Evolutionary conservation across 1,139 yeast species (phyloP), one percentile per base, ranked within the genome.

Genomic region (Sugiyamaella castrensis): DNA sequence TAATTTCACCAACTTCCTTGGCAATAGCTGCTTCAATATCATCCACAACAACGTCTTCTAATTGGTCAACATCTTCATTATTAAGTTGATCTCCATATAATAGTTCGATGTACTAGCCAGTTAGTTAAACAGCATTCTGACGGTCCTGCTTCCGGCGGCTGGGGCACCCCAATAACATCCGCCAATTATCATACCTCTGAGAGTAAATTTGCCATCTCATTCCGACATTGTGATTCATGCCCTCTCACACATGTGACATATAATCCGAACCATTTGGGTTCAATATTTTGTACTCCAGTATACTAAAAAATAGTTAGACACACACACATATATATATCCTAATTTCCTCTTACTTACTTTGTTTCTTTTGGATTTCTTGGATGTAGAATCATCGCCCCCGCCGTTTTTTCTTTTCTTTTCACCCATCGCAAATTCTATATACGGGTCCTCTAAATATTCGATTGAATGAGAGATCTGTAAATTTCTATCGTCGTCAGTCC

Each of bases 201-300:
- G 24, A 91, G 77, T 33, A 89, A 68, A 48, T 75, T 70, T 58
- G 80, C 74, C 59, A 91, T 71, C 66, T 91, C 98, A 52, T 80
- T 79, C 16, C 83, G 78, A 58, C 96, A 86, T 50, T 78, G 80
- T 51, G 77, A 75, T 67, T 91, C 96, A 56, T 83, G 80, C 39
- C 87, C 84, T 59, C 96, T 74, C 44, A 80, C 76, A 66, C 97
- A 87, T 0, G 96, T 87, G 19, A 89, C 96, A 68, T 84, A 92
- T 1, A 87, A 73, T 1, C 98, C 96, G 40, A 84, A 71, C 54
- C 95, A 84, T 44, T 82, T 82, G 0, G 96, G 95, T 60, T 88
- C 96, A 19, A 71, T 57, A 35, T 57, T 59, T 41, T 55, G 59
- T n/a, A 48, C 46, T 28, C 50, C 47, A n/a, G 44, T 47, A 35